Percentiles rank a stretch among this genome's conserved stretches.
phyloP scores from a whole-genome alignment of 2,329 filamentous ascomycete species.

The Monosporascus ibericus region DNA sequence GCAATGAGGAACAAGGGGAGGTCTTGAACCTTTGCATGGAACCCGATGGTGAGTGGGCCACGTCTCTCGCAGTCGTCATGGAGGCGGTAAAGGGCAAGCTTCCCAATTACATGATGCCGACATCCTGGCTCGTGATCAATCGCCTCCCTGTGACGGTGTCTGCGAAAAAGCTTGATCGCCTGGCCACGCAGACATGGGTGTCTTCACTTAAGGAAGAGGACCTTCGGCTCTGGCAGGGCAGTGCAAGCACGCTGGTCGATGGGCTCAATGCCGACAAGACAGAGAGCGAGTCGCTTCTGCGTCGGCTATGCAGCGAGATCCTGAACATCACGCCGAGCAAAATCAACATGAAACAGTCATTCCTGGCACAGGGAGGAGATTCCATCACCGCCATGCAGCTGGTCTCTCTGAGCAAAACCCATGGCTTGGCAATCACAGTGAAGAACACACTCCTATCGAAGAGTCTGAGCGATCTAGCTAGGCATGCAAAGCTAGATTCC shows the following conservation, averaged over 20 bases:
- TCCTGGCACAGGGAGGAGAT: constrained; percentile 36
- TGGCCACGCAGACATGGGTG: constrained; percentile 36
- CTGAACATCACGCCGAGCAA: constrained; percentile 28
- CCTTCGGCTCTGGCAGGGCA: constrained; percentile 1
- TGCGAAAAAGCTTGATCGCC: constrained; percentile 25
- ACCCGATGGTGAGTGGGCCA: neutral
- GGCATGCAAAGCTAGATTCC: constrained; percentile 15
- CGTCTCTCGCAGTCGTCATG: neutral
- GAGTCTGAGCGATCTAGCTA: constrained; percentile 13
- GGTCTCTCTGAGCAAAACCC: constrained; percentile 30
- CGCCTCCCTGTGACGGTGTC: constrained; percentile 9
- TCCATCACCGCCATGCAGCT: constrained; percentile 38
- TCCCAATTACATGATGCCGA: constrained; percentile 31
- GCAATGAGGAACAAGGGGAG: neutral
- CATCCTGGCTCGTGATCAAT: constrained; percentile 22
- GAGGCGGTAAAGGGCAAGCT: constrained; percentile 27
- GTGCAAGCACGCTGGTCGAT: constrained; percentile 30
- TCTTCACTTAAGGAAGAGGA: constrained; percentile 12
- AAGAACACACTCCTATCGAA: constrained; percentile 25
- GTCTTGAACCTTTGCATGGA: neutral
- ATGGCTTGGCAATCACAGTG: constrained; percentile 25
- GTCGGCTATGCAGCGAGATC: constrained; percentile 32
- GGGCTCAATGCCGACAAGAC: constrained; percentile 30
- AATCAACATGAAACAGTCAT: constrained; percentile 26
- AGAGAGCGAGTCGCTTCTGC: constrained; percentile 3